These are phyloP conservation scores for Starmerella lactis-condensi DNA, from an alignment of 805 yeast species.

Conservation along the genomic window DNA sequence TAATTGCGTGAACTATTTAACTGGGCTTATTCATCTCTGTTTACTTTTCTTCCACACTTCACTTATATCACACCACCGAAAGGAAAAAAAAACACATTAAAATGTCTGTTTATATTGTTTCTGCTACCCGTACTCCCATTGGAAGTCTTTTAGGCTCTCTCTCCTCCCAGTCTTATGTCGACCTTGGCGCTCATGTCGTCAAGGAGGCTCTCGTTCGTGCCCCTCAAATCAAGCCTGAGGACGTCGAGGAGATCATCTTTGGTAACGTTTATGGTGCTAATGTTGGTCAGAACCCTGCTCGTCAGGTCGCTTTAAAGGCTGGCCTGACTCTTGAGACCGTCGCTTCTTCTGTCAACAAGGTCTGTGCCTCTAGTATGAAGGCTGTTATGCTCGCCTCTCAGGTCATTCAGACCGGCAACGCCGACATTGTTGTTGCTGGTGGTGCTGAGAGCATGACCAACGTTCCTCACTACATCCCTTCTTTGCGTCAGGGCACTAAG, in stretches of 20 bases:
- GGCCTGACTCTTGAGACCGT: constrained; percentile 67
- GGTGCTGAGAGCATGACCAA: constrained; percentile 98
- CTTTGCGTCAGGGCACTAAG: constrained; percentile 74
- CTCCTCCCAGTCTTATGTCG: constrained; percentile 56
- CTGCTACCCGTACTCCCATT: constrained; percentile 86
- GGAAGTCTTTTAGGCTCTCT: constrained; percentile 84
- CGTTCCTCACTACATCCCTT: constrained; percentile 77
- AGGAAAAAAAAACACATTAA: no score
- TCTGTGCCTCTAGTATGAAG: constrained; percentile 92
- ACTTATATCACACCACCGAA: not conserved
- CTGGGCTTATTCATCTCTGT: no score
- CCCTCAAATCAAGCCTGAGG: constrained; percentile 13
- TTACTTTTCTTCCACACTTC: no score
- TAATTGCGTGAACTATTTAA: no score
- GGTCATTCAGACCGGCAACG: constrained; percentile 67
- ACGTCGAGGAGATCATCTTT: constrained; percentile 49
- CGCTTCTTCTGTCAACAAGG: constrained; percentile 87
- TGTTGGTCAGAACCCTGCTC: constrained; percentile 93
- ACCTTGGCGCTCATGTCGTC: constrained; percentile 84
- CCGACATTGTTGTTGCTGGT: constrained; percentile 88
- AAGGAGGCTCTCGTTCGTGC: constrained; percentile 24
- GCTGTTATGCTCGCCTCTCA: constrained; percentile 82
- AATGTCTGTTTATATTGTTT: constrained; percentile 62
- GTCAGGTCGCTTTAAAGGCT: constrained; percentile 86
- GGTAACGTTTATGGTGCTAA: constrained; percentile 89